Evolutionary conservation across 2,329 filamentous ascomycete genomes (phyloP), one percentile per base, ranked within the genome.

Genomic region (Claviceps lovelessii): DNA sequence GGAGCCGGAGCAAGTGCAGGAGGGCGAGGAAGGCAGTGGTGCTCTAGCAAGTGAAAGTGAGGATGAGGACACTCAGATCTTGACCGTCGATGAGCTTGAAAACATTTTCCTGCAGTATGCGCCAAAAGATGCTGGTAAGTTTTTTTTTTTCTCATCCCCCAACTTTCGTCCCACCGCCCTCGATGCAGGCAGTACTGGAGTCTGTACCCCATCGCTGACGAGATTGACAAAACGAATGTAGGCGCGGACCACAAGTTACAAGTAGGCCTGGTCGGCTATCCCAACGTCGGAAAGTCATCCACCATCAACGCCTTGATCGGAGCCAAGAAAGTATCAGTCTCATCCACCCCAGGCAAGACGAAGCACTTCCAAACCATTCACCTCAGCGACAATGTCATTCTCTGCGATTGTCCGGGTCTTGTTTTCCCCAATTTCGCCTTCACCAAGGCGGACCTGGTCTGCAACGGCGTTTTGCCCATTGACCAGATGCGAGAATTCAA

Each of bases 301-400:
- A 98, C 93, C 17, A 98, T 98, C 77, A 98, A 98, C 73, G 91
- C 93, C 46, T 80, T 98, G n/a, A 90, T 97, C 56, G 94, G 94
- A 52, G 85, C 93, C 54, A 98, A 97, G 75, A 98, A 97, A 73
- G 93, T 98, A 6, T 97, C 91, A 0, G 94, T 98, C 44, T 98
- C 93, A 17, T 86, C 91, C 15, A 98, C 93, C 1, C 93, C 93
- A 4, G 93, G 93, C 68, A 98, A 98, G 74, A 98, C 93, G 15
- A 98, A 98, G 75, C 93, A 98, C 65, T 98, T 98, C 74, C 93
- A 98, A 70, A 98, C 93, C 1, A 93, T 98, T 56, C 90, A 96
- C 67, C 81, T 98, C 37, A 93, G 87, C 56, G 86, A 93, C 1
- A 82, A 84, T 56, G 89, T 98, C 58, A 80, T 97, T 49, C 80